Evolutionary conservation across 768 basidiomycete genomes (phyloP), one percentile per base, ranked within the genome.

Genomic region (Russula lepida): DNA sequence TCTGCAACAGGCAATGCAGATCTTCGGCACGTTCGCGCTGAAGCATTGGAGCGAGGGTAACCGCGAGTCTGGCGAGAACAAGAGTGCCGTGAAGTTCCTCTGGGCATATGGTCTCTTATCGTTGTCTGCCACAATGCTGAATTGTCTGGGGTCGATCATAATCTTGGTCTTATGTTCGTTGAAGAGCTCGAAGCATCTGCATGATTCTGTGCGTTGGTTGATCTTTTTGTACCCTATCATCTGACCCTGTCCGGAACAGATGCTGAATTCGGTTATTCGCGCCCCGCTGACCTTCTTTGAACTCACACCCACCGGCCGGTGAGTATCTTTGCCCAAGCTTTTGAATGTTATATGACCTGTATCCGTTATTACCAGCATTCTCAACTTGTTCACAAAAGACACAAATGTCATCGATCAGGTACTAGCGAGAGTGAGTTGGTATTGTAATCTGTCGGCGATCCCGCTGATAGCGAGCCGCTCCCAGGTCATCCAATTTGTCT

Each of bases 311-410:
- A 85, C 82, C 17, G 92, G 92, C 65, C 81, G 88, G 88, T 88
- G 66, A 53, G 78, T 62, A 37, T 46, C 12, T 39, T 11, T 21
- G 39, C 27, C 28, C 43, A 65, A 17, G 59, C 35, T 9, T 7
- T 9, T 23, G 6, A 28, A 19, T 49, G 32, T 41, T 30, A 4
- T 11, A 33, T 46, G 19, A 39, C 8, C 35, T 23, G 39, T 25
- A 28, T 54, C 54, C 56, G 27, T 58, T 7, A 1, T 49, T 27
- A 41, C 59, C 57, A 89, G 92, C 9, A 88, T 95, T 56, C 70
- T 98, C 54, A 98, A 97, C 72, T 72, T 97, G 28, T 98, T 98
- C 73, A 91, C 91, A 3, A 84, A 92, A 2, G 95, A 98, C 67
- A 84, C 81, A 17, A 91, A 89, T 68, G 86, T 88, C 30, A 81